Base-by-base conservation (phyloP, 805 yeast species). In the Saccharomyces jurei region DNA sequence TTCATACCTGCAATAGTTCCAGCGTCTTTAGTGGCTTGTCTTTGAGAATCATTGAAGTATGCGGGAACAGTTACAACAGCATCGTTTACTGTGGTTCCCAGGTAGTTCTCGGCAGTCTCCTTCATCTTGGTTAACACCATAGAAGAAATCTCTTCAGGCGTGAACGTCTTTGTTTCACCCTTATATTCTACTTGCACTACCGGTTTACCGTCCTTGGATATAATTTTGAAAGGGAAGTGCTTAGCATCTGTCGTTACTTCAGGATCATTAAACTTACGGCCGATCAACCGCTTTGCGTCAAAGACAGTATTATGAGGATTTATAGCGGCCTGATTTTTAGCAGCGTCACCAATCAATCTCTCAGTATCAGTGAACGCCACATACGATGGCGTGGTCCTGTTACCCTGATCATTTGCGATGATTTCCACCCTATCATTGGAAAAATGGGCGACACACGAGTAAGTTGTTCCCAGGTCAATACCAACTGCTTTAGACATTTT, bases 1-100 rank as follows among this genome's bases (percentile, higher is more conserved):
- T 89, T 89, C 73, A 89, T 80, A 68, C 97, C 97, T 56, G 97
- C 92, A 81, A 90, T 90, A 64, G 84, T 77, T 79, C 96, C 97
- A 57, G 97, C 96, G 73, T 90, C 96, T 80, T 90, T 89, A 68
- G 97, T 89, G 58, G 96, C 97, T 78, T 90, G 96, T 79, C 96
- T 87, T 77, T 89, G 97, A 56, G 97, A 88, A 74, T 89, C 96
- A 77, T 89, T 89, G 81, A 89, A 89, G 78, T 89, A 89, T 56
- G 97, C 97, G 55, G 97, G 96, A 62, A 89, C 97, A 53, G 97
- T 90, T 68, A 89, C 86, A 65, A 89, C 96, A 49, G 96, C 96
- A 69, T 89, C 91, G 54, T 82, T 84, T 54, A 89, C 92, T 64
- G 76, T 77, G 64, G 79, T 77, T 66, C 96, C 96, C 61, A 89